Conservation (phyloP, 805 yeast species). For the Suhomyces pyralidae region DNA sequence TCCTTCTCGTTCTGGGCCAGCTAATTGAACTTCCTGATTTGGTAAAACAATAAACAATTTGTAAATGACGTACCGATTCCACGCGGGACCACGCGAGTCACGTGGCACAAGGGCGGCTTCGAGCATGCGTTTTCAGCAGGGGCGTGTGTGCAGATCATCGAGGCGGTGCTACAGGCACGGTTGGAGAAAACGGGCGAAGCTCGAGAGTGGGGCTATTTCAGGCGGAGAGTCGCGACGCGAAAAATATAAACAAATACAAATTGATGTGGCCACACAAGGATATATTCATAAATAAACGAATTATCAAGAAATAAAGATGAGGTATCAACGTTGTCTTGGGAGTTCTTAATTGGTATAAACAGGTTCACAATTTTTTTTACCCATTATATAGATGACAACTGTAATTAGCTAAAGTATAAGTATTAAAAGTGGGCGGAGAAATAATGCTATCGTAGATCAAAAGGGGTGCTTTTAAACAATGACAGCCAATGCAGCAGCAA, state of each 20-base stretch:
- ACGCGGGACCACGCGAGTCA: not conserved
- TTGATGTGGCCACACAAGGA: not conserved
- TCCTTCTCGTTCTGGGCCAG: not conserved
- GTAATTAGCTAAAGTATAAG: not conserved
- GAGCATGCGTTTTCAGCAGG: not conserved
- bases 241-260: not conserved
- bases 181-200: not conserved
- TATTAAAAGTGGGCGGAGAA: not conserved
- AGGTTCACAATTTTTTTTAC: not conserved
- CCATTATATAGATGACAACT: not conserved
- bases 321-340: not conserved
- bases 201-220: no score
- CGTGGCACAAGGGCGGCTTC: not conserved
- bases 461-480: slow-evolving; percentile 13
- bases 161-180: not conserved
- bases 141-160: not conserved
- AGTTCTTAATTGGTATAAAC: not conserved
- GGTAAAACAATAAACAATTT: not conserved
- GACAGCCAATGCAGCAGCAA: slow-evolving; percentile 28
- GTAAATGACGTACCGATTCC: not conserved
- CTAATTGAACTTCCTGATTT: not conserved
- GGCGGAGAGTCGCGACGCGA: not conserved
- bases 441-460: not conserved
- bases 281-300: not conserved
- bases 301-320: slow-evolving; percentile 2